Conservation (phyloP, 1,284 basidiomycete genomes). For the Peniophora sp. region DNA sequence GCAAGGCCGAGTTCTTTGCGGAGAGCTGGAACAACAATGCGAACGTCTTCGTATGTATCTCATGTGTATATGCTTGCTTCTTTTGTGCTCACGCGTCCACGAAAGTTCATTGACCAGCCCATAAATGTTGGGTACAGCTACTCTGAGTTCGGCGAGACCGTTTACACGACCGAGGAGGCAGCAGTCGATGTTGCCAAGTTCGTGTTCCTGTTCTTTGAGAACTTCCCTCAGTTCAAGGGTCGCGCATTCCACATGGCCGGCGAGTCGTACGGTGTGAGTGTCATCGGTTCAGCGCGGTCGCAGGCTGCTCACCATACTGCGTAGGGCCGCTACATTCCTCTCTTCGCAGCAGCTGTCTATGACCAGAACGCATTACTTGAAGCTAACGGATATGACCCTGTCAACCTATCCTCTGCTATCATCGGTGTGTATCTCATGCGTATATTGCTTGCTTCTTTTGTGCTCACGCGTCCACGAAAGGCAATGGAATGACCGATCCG, state of each 20-base stretch:
- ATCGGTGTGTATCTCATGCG: not conserved
- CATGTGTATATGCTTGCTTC: not conserved
- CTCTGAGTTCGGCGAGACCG: conserved; percentile 58
- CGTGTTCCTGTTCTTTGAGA: conserved; percentile 65
- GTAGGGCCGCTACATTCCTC: conserved; percentile 78
- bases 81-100: not conserved
- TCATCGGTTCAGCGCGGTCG: not conserved
- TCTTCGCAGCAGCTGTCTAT: not conserved
- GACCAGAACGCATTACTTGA: conserved; percentile 1
- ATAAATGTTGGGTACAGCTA: conserved; percentile 65
- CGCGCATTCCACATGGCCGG: conserved; percentile 67
- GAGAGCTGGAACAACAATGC: conserved; percentile 65
- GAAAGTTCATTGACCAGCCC: conserved; percentile 62
- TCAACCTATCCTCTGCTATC: not conserved
- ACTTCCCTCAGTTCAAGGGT: conserved; percentile 61
- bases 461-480: conserved; percentile 22
- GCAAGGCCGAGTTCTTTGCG: conserved; percentile 42
- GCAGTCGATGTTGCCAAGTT: conserved; percentile 65
- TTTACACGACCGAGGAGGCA: conserved; percentile 44
- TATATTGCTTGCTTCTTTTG: not conserved
- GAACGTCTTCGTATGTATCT: conserved; percentile 40
- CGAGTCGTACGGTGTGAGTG: conserved; percentile 56
- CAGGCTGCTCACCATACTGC: not conserved
- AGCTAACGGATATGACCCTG: not conserved
- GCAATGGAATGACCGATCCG: conserved; percentile 32